Conservation (phyloP, 768 basidiomycete species). For the Coprinellus micaceus region DNA sequence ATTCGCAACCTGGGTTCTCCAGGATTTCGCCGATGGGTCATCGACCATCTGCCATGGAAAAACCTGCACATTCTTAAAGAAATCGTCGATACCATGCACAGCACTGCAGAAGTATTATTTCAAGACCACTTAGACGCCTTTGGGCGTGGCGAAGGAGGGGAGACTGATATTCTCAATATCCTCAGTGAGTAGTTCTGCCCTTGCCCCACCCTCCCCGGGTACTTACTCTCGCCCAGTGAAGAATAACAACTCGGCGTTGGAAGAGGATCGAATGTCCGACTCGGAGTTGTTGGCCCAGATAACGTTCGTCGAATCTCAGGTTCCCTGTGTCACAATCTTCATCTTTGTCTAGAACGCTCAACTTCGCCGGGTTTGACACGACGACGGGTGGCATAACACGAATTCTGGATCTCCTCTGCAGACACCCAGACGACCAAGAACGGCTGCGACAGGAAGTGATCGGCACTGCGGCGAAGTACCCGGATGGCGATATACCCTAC, state of each 20-base stretch:
- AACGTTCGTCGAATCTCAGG: slow-evolving; percentile 31
- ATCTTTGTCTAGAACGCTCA: slow-evolving; percentile 3
- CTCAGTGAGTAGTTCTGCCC: slow-evolving; percentile 27
- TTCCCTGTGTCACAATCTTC: slow-evolving; percentile 12
- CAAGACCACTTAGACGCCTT: too few relatives aligned
- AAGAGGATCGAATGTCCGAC: slow-evolving; percentile 28
- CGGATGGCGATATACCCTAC: slow-evolving; percentile 25
- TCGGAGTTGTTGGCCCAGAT: slow-evolving; percentile 39
- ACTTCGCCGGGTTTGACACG: slow-evolving; percentile 39
- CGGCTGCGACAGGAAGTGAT: slow-evolving; percentile 33
- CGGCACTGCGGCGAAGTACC: slow-evolving; percentile 22
- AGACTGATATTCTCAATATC: slow-evolving; percentile 46
- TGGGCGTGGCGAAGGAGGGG: slow-evolving; percentile 31
- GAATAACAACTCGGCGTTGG: slow-evolving; percentile 32
- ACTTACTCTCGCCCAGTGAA: slow-evolving; percentile 28
- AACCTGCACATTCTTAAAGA: slow-evolving; percentile 24
- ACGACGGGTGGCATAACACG: slow-evolving; percentile 35
- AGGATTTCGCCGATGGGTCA: background rate
- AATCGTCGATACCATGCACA: slow-evolving; percentile 32
- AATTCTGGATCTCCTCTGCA: slow-evolving; percentile 28
- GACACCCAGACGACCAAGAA: slow-evolving; percentile 34
- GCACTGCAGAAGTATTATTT: slow-evolving; percentile 30
- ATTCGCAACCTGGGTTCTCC: background rate
- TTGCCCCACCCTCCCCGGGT: slow-evolving; percentile 7
- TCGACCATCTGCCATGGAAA: slow-evolving; percentile 6